Evolutionary conservation across 2,329 filamentous ascomycete species (phyloP), one percentile per base, ranked within the genome.

Genomic region (Juglanconis sp.): DNA sequence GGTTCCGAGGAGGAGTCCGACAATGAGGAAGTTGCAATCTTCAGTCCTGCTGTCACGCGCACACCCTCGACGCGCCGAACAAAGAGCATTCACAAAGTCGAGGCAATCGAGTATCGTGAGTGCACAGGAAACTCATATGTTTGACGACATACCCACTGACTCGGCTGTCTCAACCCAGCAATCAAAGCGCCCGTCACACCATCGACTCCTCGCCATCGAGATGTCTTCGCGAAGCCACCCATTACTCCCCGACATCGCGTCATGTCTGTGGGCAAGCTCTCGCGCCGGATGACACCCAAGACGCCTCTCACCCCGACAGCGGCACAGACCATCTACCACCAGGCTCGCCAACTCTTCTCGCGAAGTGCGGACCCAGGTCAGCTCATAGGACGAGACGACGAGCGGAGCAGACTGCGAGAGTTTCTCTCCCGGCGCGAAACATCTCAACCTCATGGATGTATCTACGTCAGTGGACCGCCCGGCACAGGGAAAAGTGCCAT

Each of bases 401-500:
- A 88, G 70, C 79, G 84, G 46, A 77, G 81, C 13, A 87, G 92
- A 65, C 77, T 98, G 38, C 77, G 79, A 11, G 74, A 71, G 0
- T 97, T 96, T 70, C 81, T 97, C 54, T 77, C 84, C 44, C 81
- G 83, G 54, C 86, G 87, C 66, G 77, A 87, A 5, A 78, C 83
- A 8, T 74, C 83, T 17, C 79, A 79, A 10, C 84, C 82, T 3
- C 87, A 87, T 56, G 92, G 93, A 56, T 98, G 94, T 70, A 83
- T 96, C 55, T 99, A 99, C 71, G 89, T 99, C 66, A 97, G 93
- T 67, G 95, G 95, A 0, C 95, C 95, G 4, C 95, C 95, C 2
- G 95, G 95, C 10, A 99, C 95, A 0, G 95, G 95, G 57, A 99
- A 99, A 78, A 98, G 93, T 73, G 95, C 95, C 35, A 89, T 98